Conservation (phyloP, 345 rosid species). For the Boechera divaricarpa region DNA sequence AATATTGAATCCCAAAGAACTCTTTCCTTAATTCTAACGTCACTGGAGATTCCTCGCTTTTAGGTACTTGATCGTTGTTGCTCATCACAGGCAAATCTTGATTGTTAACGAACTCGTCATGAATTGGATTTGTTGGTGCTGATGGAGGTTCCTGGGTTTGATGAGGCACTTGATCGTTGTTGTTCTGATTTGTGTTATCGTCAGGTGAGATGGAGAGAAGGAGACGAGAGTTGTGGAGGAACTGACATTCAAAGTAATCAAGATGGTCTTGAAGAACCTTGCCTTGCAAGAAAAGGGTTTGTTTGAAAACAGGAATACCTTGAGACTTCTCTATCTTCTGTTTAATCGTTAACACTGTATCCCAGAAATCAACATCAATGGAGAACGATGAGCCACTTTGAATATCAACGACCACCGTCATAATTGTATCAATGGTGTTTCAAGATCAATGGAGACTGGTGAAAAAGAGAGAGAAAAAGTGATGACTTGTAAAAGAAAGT, state of each 20-base stretch:
- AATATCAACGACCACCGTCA: slow-evolving; percentile 45
- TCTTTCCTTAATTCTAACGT: too few species aligned
- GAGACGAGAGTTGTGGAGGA: slow-evolving; percentile 58
- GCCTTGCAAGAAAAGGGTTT: slow-evolving; percentile 48
- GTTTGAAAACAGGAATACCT: slow-evolving; percentile 46
- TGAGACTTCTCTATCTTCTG: slow-evolving; percentile 64
- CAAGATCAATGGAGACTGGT: too few species aligned
- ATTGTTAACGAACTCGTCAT: too few species aligned
- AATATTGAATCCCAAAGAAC: too few species aligned
- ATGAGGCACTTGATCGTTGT: not conserved
- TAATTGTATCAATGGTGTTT: too few species aligned
- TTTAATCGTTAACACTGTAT: slow-evolving; percentile 68
- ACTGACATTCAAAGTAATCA: not conserved
- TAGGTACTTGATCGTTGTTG: too few species aligned
- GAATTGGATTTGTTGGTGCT: too few species aligned
- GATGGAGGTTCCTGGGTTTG: not conserved
- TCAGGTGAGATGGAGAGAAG: slow-evolving; percentile 49
- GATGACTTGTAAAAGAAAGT: too few species aligned
- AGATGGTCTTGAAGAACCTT: slow-evolving; percentile 44
- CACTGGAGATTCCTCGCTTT: too few species aligned
- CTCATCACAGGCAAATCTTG: too few species aligned
- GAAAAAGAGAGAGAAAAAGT: too few species aligned
- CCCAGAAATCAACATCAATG: slow-evolving; percentile 63
- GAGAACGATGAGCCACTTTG: slow-evolving; percentile 5
- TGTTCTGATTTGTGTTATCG: not conserved